phyloP scores from a whole-genome alignment of 202 grass and related monocot species.

The Dendrocalamus latiflorus region DNA sequence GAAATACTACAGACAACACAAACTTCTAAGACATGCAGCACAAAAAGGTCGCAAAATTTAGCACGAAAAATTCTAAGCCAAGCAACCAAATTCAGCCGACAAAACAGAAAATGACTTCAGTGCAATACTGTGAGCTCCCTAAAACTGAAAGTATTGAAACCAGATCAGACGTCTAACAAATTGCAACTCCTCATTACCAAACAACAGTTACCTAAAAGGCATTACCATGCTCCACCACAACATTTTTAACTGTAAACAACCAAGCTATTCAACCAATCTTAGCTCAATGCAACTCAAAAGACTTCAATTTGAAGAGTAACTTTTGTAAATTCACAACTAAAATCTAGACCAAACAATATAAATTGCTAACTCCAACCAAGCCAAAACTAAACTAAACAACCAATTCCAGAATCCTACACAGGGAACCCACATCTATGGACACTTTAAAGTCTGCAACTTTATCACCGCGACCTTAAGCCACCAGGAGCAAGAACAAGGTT shows the following conservation, averaged over 20 bases:
- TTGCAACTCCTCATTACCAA: neutral
- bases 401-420: neutral
- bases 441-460: neutral
- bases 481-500: neutral
- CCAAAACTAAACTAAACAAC: neutral
- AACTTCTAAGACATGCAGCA: neutral
- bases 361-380: neutral
- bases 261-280: neutral
- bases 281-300: neutral
- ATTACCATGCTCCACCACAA: neutral
- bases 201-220: neutral
- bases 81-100: neutral
- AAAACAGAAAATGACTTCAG: neutral
- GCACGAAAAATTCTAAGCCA: neutral
- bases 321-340: neutral
- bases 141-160: neutral
- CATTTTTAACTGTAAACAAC: neutral
- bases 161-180: neutral
- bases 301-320: neutral
- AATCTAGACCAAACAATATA: neutral
- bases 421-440: neutral
- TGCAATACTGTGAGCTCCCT: neutral
- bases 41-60: neutral
- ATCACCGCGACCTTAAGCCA: neutral
- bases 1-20: slow-evolving; percentile 42